A percentile compares a stretch with the other conserved stretches of the same genome.
Conservation (phyloP, 306 rosid genomes). For the Cicer cuneatum region DNA sequence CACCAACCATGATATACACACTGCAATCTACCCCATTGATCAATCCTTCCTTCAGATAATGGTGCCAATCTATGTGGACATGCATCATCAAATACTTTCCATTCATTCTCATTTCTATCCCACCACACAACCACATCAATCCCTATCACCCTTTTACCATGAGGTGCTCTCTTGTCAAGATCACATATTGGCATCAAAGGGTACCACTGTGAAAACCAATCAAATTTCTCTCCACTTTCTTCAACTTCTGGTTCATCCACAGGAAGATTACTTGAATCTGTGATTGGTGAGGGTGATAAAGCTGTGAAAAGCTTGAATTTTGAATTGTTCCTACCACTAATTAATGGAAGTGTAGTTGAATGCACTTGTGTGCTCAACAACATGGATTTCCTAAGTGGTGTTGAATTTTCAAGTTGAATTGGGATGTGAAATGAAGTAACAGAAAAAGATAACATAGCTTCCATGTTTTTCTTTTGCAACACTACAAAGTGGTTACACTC, state of each 20-base stretch:
- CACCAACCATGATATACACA: slow-evolving; percentile 99
- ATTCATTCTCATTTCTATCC: slow-evolving; percentile 78
- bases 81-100: slow-evolving; percentile 87
- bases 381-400: slow-evolving; percentile 45
- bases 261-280: slow-evolving; percentile 51
- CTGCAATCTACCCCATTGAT: slow-evolving; percentile 91
- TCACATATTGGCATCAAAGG: slow-evolving; percentile 89
- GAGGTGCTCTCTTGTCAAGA: slow-evolving; percentile 81
- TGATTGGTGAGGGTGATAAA: slow-evolving; percentile 55
- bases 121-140: slow-evolving; percentile 96
- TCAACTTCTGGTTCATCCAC: slow-evolving; percentile 46
- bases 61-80: slow-evolving; percentile 98
- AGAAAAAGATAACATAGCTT: background rate
- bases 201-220: slow-evolving; percentile 91
- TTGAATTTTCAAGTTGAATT: slow-evolving; percentile 23
- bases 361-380: slow-evolving; percentile 40
- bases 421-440: slow-evolving; percentile 53
- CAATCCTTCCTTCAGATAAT: slow-evolving; percentile 91
- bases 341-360: slow-evolving; percentile 40
- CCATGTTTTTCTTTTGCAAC: no score
- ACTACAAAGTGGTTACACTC: no score
- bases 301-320: slow-evolving; percentile 59
- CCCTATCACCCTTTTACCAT: slow-evolving; percentile 77
- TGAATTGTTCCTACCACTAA: slow-evolving; percentile 31
- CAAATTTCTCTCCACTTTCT: slow-evolving; percentile 55